A percentile compares a stretch with the other conserved stretches of the same genome.
phyloP scores from a whole-genome alignment of 176 grass and related monocot genomes.

The Oryza glaberrima region DNA sequence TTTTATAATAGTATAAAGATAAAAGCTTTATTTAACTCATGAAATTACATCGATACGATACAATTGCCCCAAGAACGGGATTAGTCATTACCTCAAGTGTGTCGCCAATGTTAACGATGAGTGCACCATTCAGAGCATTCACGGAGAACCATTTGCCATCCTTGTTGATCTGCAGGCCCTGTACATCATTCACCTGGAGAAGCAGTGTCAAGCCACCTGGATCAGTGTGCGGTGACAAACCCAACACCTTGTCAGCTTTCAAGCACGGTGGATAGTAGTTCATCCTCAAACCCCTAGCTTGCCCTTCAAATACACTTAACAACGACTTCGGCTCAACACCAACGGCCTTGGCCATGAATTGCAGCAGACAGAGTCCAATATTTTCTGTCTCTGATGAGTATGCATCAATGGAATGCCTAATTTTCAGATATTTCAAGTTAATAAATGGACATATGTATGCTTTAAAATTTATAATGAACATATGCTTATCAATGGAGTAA shows the following conservation, averaged over 20 bases:
- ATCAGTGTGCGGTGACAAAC: conserved; percentile 67
- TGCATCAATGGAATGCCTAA: neutral
- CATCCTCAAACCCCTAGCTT: conserved; percentile 49
- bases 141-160: conserved; percentile 58
- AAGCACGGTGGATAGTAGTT: conserved; percentile 76
- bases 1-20: too few relatives aligned
- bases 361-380: neutral
- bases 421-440: neutral
- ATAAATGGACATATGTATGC: neutral
- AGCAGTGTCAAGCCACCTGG: conserved; percentile 55
- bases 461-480: too few relatives aligned
- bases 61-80: too few relatives aligned
- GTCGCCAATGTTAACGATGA: conserved; percentile 58
- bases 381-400: conserved; percentile 17
- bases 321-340: conserved; percentile 40
- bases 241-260: conserved; percentile 62
- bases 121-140: conserved; percentile 35
- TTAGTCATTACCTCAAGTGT: conserved; percentile 50
- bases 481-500: neutral
- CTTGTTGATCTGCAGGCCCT: conserved; percentile 68
- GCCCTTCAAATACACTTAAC: conserved; percentile 40
- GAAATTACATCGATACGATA: too few relatives aligned
- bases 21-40: too few relatives aligned
- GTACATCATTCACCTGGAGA: conserved; percentile 57
- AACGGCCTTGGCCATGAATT: conserved; percentile 59